Percentiles rank a stretch among this genome's conserved stretches.
Conservation (phyloP, 352 stramenopile species). For the Phytophthora niederhauseri region DNA sequence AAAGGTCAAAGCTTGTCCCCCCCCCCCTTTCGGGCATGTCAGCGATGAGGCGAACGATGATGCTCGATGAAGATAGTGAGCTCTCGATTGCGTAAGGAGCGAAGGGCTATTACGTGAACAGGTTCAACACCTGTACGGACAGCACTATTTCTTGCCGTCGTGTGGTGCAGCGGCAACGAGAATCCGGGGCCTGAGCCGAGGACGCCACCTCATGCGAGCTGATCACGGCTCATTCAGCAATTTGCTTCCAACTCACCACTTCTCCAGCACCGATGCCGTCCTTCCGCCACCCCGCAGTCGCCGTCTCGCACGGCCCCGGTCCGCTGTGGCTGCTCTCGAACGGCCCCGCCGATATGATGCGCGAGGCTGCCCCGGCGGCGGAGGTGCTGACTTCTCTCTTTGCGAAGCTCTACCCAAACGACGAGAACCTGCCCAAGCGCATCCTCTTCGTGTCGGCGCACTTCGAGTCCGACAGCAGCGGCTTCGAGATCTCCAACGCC, state of each 20-base stretch:
- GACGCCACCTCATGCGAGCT: background rate
- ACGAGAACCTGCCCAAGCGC: conserved; percentile 37
- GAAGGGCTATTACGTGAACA: conserved; percentile 24
- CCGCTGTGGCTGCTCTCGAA: background rate
- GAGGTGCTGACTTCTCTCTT: conserved; percentile 8
- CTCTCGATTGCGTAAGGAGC: conserved; percentile 22
- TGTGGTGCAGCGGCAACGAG: conserved; percentile 12
- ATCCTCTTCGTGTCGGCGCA: conserved; percentile 88
- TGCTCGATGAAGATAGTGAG: background rate
- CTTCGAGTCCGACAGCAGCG: conserved; percentile 51
- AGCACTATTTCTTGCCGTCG: conserved; percentile 4
- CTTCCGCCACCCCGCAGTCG: conserved; percentile 5
- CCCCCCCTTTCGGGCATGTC: background rate
- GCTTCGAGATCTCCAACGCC: conserved; percentile 44
- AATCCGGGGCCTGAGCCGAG: background rate
- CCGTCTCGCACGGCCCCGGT: conserved; percentile 5
- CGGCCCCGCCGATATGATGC: background rate
- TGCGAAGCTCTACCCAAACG: conserved; percentile 27
- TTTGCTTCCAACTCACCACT: background rate
- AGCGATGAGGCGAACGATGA: background rate
- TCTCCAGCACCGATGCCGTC: background rate
- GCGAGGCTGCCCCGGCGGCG: background rate
- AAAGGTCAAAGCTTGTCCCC: no score
- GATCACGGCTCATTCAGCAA: background rate
- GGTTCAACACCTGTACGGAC: conserved; percentile 13